Conservation (phyloP, 164 flowering plant species). For the Dillenia turbinata region DNA sequence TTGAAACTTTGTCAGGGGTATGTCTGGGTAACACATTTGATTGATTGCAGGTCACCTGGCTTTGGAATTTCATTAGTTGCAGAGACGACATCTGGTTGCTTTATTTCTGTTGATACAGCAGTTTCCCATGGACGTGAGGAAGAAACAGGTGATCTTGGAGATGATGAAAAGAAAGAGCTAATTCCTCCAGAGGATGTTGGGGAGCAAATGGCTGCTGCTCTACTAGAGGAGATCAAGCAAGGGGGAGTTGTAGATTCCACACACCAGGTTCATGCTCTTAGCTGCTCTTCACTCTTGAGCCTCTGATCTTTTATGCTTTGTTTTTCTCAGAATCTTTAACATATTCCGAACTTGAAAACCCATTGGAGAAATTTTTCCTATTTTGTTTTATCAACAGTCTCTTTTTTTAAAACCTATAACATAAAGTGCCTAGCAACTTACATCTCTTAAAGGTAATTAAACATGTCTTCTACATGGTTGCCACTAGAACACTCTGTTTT, state of each 20-base stretch:
- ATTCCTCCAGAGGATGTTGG: constrained; percentile 71
- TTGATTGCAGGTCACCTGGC: constrained; percentile 74
- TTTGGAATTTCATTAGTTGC: constrained; percentile 92
- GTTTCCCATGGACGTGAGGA: constrained; percentile 40
- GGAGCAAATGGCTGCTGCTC: constrained; percentile 61
- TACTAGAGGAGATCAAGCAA: constrained; percentile 78
- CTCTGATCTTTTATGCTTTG: not conserved
- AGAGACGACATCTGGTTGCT: constrained; percentile 81
- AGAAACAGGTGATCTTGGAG: constrained; percentile 40
- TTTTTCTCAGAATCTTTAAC: no score
- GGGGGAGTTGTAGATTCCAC: constrained; percentile 96
- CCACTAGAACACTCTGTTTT: no score
- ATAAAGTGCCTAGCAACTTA: no score
- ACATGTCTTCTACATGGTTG: no score
- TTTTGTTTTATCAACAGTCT: no score
- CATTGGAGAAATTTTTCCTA: no score
- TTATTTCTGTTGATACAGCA: constrained; percentile 74
- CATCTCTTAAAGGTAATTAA: no score
- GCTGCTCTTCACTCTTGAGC: not conserved
- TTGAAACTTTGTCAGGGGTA: no score
- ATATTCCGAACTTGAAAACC: no score
- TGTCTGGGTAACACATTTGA: not conserved
- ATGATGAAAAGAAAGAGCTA: constrained; percentile 43
- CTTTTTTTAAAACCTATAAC: no score
- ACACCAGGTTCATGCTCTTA: constrained; percentile 64